A percentile compares a stretch with the other conserved stretches of the same genome.
Evolutionary conservation across 176 grass and related monocot species (phyloP).

Genomic region (Alopecurus myosuroides): DNA sequence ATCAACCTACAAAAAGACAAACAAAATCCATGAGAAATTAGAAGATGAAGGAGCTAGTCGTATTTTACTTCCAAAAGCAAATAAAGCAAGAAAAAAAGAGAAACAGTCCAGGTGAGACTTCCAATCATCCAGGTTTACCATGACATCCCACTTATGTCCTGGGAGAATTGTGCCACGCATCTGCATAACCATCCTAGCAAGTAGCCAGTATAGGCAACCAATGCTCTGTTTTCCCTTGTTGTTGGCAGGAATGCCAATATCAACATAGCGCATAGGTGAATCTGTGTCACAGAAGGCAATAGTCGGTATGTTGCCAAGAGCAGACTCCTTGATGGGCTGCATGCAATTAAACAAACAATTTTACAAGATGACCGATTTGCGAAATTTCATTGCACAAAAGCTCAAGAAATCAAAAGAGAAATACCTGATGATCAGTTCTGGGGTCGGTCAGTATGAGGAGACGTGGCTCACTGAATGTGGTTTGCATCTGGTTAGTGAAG

Average conservation of each 20-base stretch:
- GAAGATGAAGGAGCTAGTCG: background rate
- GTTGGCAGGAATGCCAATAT: slow-evolving; percentile 87
- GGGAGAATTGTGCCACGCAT: slow-evolving; percentile 84
- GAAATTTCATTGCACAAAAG: background rate
- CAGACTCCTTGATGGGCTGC: slow-evolving; percentile 89
- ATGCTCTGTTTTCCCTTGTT: slow-evolving; percentile 96
- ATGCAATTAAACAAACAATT: background rate
- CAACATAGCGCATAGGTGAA: slow-evolving; percentile 88
- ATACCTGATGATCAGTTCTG: slow-evolving; percentile 82
- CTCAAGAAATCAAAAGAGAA: background rate
- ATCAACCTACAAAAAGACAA: slow-evolving; percentile 1
- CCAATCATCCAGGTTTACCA: slow-evolving; percentile 36
- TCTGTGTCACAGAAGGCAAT: slow-evolving; percentile 96
- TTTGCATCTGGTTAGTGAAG: background rate
- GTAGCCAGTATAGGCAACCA: slow-evolving; percentile 85
- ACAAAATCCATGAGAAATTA: background rate
- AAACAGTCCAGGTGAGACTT: background rate
- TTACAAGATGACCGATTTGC: background rate
- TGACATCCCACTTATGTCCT: slow-evolving; percentile 83
- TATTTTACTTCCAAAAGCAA: background rate
- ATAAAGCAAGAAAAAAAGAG: background rate
- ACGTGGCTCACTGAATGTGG: background rate
- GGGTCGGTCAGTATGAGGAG: slow-evolving; percentile 94
- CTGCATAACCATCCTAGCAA: slow-evolving; percentile 85
- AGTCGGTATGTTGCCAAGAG: slow-evolving; percentile 87